phyloP scores from a whole-genome alignment of 768 basidiomycete genomes.

The Boletus sensibilis region DNA sequence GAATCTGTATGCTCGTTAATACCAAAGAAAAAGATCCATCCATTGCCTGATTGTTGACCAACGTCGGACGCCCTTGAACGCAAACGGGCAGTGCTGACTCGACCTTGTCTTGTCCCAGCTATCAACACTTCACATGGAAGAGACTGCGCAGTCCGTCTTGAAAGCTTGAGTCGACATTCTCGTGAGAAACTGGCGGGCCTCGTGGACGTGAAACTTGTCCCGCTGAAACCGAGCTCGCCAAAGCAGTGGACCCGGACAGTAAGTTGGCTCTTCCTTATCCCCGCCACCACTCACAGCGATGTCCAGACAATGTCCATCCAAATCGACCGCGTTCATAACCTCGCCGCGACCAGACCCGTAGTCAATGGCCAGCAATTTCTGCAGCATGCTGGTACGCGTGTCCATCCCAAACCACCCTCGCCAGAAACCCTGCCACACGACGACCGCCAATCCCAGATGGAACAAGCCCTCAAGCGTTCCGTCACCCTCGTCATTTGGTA shows the following conservation, averaged over 20 bases:
- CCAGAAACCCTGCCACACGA: slow-evolving; percentile 13
- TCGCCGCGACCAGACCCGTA: slow-evolving; percentile 17
- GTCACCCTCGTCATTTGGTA: slow-evolving; percentile 72
- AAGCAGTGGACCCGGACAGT: slow-evolving; percentile 16
- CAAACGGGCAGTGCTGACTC: too few relatives aligned
- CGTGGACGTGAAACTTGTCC: slow-evolving; percentile 22
- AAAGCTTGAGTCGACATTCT: background rate
- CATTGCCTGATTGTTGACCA: too few relatives aligned
- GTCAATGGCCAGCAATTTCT: slow-evolving; percentile 10
- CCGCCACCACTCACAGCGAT: slow-evolving; percentile 2
- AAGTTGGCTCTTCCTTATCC: background rate
- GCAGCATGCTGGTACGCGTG: slow-evolving; percentile 6
- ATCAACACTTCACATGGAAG: background rate
- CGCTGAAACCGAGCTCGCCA: slow-evolving; percentile 10
- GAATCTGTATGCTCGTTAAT: too few relatives aligned
- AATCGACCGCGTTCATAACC: slow-evolving; percentile 28
- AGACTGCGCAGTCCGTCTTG: background rate
- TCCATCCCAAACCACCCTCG: slow-evolving; percentile 11
- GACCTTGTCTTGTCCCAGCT: background rate
- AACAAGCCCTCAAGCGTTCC: slow-evolving; percentile 46
- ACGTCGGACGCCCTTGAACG: too few relatives aligned
- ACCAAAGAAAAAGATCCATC: too few relatives aligned
- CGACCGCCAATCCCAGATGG: slow-evolving; percentile 33
- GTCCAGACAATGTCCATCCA: slow-evolving; percentile 23
- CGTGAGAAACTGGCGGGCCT: slow-evolving; percentile 18